These are phyloP conservation scores for Paramyrothecium sp. DNA, from an alignment of 2,329 filamentous ascomycete species.

Conservation along the genomic window DNA sequence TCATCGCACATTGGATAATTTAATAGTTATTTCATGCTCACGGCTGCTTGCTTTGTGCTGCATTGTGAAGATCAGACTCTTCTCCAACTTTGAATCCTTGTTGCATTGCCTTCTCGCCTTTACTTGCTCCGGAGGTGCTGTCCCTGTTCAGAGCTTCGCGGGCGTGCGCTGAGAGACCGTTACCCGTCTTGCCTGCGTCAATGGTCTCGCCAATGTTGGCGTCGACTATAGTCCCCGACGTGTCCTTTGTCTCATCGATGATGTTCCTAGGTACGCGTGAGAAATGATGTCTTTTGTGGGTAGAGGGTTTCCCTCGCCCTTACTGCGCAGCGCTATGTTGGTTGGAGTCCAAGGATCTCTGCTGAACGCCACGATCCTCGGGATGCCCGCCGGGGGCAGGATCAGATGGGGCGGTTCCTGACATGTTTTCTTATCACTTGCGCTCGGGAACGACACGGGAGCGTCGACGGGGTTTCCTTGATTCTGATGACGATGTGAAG, in stretches of 20 bases:
- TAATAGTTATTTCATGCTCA: neutral
- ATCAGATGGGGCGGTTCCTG: conserved; percentile 6
- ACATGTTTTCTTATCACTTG: conserved; percentile 2
- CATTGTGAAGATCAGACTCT: conserved; percentile 4
- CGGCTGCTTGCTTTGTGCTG: conserved; percentile 10
- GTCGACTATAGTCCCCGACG: conserved; percentile 1
- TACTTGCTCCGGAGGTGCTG: neutral
- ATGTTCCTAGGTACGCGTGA: conserved; percentile 4
- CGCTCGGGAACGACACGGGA: neutral
- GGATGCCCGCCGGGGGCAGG: conserved; percentile 7
- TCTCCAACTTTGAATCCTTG: conserved; percentile 6
- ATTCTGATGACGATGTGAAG: neutral
- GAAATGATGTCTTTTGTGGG: too few species aligned
- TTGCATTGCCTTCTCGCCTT: conserved; percentile 1
- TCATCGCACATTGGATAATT: neutral
- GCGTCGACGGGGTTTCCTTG: neutral
- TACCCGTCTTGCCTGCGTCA: conserved; percentile 3
- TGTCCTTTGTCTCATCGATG: conserved; percentile 11
- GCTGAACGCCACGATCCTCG: conserved; percentile 5
- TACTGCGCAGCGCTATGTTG: conserved; percentile 10
- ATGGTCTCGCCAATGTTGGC: conserved; percentile 7
- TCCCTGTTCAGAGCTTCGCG: conserved; percentile 6
- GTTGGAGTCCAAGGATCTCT: conserved; percentile 2
- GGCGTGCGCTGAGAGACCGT: conserved; percentile 4
- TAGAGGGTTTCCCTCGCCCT: neutral